Evolutionary conservation across 345 rosid species (phyloP).

Genomic region (Arabidopsis thaliana): DNA sequence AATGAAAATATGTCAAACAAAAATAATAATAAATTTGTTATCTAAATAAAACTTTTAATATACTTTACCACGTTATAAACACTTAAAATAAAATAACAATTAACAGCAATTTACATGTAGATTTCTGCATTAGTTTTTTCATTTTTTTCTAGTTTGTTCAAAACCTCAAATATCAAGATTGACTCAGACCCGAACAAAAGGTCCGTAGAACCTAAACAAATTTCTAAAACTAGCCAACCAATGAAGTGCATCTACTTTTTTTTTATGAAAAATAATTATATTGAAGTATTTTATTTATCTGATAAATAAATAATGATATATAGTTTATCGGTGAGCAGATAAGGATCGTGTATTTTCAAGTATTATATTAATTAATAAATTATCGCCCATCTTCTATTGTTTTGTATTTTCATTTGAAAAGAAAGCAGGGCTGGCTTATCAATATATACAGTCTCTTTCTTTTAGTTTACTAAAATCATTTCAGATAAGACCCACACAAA

Average conservation of each 20-base stretch:
- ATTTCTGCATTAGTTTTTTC: too few species aligned
- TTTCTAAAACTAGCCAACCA: background rate
- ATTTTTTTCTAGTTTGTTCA: too few species aligned
- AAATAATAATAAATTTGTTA: background rate
- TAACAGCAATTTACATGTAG: too few species aligned
- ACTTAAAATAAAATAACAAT: too few species aligned
- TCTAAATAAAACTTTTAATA: background rate
- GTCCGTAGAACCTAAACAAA: background rate
- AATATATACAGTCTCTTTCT: constrained; percentile 7
- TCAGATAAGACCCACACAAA: constrained; percentile 33
- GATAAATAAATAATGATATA: background rate
- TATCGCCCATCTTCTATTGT: background rate
- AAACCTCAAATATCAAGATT: background rate
- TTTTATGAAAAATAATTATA: too few species aligned
- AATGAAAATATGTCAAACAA: too few species aligned
- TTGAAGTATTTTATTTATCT: constrained; percentile 2
- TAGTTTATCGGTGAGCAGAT: constrained; percentile 21
- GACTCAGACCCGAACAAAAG: background rate
- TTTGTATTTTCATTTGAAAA: constrained; percentile 9
- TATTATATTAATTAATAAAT: background rate
- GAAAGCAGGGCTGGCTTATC: constrained; percentile 14
- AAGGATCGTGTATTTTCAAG: constrained; percentile 34
- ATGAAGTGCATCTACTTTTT: background rate
- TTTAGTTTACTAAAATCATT: background rate
- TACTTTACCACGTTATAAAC: background rate